Conservation (phyloP, 225 moss, liverwort and hornwort genomes). For the Pleurozium schreberi region DNA sequence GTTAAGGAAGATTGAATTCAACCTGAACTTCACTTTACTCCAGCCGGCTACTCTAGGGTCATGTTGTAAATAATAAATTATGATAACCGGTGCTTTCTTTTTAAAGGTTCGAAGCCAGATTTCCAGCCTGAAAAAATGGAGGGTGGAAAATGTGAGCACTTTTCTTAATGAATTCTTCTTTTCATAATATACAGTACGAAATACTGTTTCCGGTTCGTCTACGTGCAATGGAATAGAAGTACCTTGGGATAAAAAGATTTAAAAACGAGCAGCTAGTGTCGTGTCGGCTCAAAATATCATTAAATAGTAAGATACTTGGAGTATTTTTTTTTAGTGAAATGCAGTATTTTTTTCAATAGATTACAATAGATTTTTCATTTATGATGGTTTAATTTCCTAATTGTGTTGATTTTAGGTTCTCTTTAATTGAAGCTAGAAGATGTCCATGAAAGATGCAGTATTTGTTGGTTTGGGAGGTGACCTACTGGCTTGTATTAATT, state of each 20-base stretch:
- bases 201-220: no score
- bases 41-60: background rate
- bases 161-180: background rate
- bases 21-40: background rate
- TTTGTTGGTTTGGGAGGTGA: background rate
- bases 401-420: no score
- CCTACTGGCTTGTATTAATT: rapidly evolving
- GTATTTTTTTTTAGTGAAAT: no score
- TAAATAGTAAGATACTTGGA: no score
- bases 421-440: background rate
- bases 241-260: background rate
- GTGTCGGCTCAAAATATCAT: background rate
- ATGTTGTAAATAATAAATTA: no score
- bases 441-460: background rate
- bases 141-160: background rate
- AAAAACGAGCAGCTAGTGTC: no score
- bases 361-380: no score
- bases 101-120: background rate
- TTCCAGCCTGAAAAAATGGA: background rate
- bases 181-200: background rate
- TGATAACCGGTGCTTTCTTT: background rate
- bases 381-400: background rate
- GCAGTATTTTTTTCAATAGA: background rate
- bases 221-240: background rate
- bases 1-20: no score